phyloP scores from a whole-genome alignment of 805 yeast genomes.

The Starmerella vitae region DNA sequence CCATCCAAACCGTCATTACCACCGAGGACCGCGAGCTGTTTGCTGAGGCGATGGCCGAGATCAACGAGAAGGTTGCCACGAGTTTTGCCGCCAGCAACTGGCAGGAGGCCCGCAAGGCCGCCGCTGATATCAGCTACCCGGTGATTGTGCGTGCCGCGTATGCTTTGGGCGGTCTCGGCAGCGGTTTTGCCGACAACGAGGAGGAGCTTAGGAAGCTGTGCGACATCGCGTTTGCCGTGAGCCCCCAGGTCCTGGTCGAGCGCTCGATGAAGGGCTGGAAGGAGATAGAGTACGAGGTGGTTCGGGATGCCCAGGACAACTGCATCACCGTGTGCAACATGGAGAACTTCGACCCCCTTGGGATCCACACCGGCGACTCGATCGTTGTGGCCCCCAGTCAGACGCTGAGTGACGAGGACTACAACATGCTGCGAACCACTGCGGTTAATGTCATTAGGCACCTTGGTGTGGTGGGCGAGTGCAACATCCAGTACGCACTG shows the following conservation, averaged over 20 bases:
- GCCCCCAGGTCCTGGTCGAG: constrained; percentile 93
- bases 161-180: constrained; percentile 95
- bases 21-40: constrained; percentile 97
- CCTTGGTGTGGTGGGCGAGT: constrained; percentile 97
- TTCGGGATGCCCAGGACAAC: constrained; percentile 91
- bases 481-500: constrained; percentile 93
- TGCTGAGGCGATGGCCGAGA: constrained; percentile 88
- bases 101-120: constrained; percentile 75
- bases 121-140: constrained; percentile 79
- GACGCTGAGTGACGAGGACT: constrained; percentile 91
- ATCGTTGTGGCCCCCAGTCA: constrained; percentile 98
- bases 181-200: constrained; percentile 90
- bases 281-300: constrained; percentile 97
- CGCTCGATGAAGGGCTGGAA: constrained; percentile 98
- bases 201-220: constrained; percentile 70
- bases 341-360: constrained; percentile 98
- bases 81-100: constrained; percentile 73
- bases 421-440: constrained; percentile 93
- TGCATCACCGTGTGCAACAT: constrained; percentile 98
- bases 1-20: constrained; percentile 86
- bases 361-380: constrained; percentile 97
- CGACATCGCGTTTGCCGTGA: constrained; percentile 82
- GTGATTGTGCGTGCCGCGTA: constrained; percentile 95
- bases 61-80: constrained; percentile 88
- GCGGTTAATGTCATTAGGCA: constrained; percentile 96